Evolutionary conservation across 345 rosid genomes (phyloP), one percentile per base, ranked within the genome.

Genomic region (Pistacia vera): DNA sequence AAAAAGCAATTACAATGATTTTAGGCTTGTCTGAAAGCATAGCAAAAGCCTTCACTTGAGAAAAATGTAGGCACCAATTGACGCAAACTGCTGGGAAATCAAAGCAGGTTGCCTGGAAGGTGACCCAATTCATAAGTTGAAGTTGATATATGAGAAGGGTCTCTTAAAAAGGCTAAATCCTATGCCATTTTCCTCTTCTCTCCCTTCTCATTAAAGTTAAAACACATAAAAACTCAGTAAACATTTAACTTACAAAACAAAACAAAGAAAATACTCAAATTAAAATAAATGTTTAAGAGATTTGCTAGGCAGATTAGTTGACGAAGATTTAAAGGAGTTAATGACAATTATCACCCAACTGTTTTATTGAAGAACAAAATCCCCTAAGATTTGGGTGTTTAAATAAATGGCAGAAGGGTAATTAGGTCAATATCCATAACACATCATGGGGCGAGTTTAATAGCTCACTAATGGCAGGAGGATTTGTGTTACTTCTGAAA

Each of bases 281-380:
- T 8, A 38, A 38, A 2, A 5, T 38, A 41, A 63, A 83, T 91
- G 87, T 93, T n/a, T n/a, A 80, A 80, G 90, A 91, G 90, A 86
- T 82, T 93, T 92, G 93, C 95, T 91, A 91, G 91, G 94, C 94
- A 93, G 91, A 89, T 81, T 68, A 63, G 87, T 81, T 89, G 82
- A 93, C 77, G 72, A 78, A 81, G 80, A 54, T 62, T 48, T 5
- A 41, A 6, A 41, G 46, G 46, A 41, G 9, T 41, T 6, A 41
- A 41, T 8, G 46, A 1, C 46, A 5, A 41, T 41, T 41, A 41
- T 41, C 46, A 41, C 46, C 46, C 7, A 41, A 41, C 46, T 0
- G 46, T 41, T 5, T 41, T 41, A 41, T 41, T 41, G 46, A 41
- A 41, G 46, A 41, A 41, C 9, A 41, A 41, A 41, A 41, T 41